These are phyloP conservation scores for Quaeritorhiza haematococci DNA, from an alignment of 371 early-diverging fungal genomes.

Conservation along the genomic window DNA sequence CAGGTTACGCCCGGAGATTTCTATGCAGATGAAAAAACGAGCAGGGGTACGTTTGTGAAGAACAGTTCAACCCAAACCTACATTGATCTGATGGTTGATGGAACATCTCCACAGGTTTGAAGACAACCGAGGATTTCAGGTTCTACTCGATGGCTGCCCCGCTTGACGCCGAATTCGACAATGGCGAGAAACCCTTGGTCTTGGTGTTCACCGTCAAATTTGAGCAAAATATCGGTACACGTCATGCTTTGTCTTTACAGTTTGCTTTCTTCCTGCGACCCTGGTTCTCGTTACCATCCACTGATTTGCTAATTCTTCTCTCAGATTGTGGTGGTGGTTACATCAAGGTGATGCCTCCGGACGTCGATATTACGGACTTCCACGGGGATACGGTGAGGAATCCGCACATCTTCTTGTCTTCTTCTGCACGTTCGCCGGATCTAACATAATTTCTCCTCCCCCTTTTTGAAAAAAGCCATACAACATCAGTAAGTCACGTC, in stretches of 20 bases:
- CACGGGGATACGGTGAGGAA: conserved; percentile 51
- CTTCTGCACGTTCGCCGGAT: neutral
- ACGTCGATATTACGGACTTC: conserved; percentile 67
- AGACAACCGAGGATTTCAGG: conserved; percentile 76
- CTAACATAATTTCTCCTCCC: no score
- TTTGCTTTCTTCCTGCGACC: no score
- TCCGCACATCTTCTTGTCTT: neutral
- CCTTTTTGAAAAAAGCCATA: no score
- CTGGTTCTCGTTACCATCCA: no score
- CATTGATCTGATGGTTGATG: neutral
- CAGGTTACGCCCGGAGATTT: conserved; percentile 72
- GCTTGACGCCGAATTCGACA: conserved; percentile 64
- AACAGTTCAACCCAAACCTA: neutral
- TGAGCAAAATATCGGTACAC: conserved; percentile 40
- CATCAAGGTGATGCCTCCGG: conserved; percentile 62
- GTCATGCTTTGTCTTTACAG: neutral
- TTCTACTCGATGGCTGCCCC: conserved; percentile 82
- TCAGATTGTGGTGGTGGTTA: conserved; percentile 96
- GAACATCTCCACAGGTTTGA: conserved; percentile 47
- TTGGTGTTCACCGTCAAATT: conserved; percentile 40
- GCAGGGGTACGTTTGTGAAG: conserved; percentile 28
- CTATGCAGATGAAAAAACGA: conserved; percentile 65
- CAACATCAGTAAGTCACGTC: conserved; percentile 25
- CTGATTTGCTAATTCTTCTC: no score
- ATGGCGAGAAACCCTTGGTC: conserved; percentile 57